Base-by-base conservation (phyloP, 306 rosid genomes). In the Prunus fruticosa region DNA sequence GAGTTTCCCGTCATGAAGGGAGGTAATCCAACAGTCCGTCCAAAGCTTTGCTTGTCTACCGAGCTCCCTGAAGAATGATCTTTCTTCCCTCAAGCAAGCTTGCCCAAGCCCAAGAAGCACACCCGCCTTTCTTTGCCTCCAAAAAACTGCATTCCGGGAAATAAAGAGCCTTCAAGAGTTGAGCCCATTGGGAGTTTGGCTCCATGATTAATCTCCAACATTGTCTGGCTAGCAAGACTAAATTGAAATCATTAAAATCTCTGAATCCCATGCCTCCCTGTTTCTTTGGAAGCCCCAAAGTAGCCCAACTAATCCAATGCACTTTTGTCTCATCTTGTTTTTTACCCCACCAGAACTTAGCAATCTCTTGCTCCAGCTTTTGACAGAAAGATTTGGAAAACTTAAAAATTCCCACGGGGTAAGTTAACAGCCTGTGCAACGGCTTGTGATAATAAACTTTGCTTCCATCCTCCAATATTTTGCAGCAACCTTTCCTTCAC, bases 31-130 rank as follows among this genome's bases (percentile, higher is more conserved):
- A 30, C 34, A 5, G 6, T 54, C 23, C 3, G 20, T 6, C 60
- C 60, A 54, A 2, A 54, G 0, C 0, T 8, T 1, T 0, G 2
- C 11, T 7, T 19, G 3, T 6, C 8, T 54, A 8, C 0, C 20
- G 23, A 19, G 13, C 23, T 16, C 25, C 25, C 22, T 8, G 22
- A 2, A 2, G 11, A 3, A 54, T 19, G 9, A 54, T n/a, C 4
- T 54, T n/a, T 18, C 11, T n/a, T 19, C 60, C 60, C 2, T 1
- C 60, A n/a, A 54, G 25, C 3, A 54, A 7, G 3, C 12, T 54
- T 6, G 5, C 7, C 60, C 23, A 54, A 0, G 60, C 60, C 60
- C 11, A 53, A 2, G 25, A 53, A 7, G 60, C 25, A 0, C 4
- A 2, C 0, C 11, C 10, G 3, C 60, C 60, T 0, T 2, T 1